Base-by-base conservation (phyloP, 2,329 filamentous ascomycete species). In the Talaromyces marneffei region DNA sequence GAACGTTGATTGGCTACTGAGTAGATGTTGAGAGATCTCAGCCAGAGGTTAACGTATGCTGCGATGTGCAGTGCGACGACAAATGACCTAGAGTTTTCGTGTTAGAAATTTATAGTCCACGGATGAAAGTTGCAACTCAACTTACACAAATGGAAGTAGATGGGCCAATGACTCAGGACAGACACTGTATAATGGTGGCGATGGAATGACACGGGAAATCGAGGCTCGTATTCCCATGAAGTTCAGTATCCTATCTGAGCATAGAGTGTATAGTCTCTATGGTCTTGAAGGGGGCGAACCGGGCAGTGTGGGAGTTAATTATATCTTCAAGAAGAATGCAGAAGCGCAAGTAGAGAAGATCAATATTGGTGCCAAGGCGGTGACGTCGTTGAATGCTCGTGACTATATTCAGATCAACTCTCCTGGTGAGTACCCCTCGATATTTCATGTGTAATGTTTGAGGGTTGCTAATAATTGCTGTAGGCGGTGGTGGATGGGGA, bases 171-270 rank as follows among this genome's bases (percentile, higher is more conserved):
- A 5, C 50, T 56, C 27, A 63, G 46, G 52, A 46, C 61, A 20
- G 46, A 42, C 40, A 0, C 80, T 83, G 71, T 85, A 89, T 68
- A 74, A 75, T 0, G 88, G 89, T 12, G 89, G 89, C 1, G 83
- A 91, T 66, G 89, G 89, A 16, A 87, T 90, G 1, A 78, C 90
- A 0, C 76, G 89, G 0, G 89, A 92, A 65, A 90, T 92, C 63
- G 89, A 92, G 74, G 91, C 92, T 74, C 80, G 88, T 3, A 86
- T 89, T 44, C 87, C 88, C 0, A 83, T 92, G 8, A 87, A 91
- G 72, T 88, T 89, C 6, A 87, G 83, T 3, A 91, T 92, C 20
- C 75, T 92, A 4, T 87, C 83, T n/a, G 89, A 92, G 71, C 72
- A 89, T 14, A 75, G 90, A 33, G 87, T 91, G 0, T 86, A 88